Conservation (phyloP, 768 basidiomycete genomes). For the Tricholoma furcatifolium region DNA sequence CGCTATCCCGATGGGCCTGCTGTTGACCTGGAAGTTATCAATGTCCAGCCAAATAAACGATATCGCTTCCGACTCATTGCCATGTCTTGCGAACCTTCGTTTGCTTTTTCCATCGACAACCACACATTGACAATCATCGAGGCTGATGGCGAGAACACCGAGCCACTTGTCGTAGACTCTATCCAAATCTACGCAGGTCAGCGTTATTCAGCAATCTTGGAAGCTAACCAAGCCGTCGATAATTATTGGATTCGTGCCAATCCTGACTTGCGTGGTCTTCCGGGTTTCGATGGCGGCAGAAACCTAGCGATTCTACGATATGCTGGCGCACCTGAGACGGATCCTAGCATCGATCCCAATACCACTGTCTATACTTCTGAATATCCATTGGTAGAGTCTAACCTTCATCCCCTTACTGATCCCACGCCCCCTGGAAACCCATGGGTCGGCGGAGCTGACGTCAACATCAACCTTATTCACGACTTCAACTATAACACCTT, state of each 20-base stretch:
- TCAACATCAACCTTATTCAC: conserved; percentile 29
- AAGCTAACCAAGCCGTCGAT: conserved; percentile 40
- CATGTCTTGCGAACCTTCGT: conserved; percentile 2
- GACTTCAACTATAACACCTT: conserved; percentile 20
- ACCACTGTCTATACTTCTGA: conserved; percentile 24
- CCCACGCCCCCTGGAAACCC: conserved; percentile 31
- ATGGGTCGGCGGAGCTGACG: conserved; percentile 36
- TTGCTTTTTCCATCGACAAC: background rate
- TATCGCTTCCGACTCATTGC: conserved; percentile 3
- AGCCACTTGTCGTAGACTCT: conserved; percentile 41
- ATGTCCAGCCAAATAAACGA: background rate
- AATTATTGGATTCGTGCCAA: conserved; percentile 52
- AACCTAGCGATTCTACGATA: conserved; percentile 55
- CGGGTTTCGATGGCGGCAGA: conserved; percentile 32
- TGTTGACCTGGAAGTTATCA: background rate
- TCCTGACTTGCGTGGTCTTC: conserved; percentile 17
- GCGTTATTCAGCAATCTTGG: conserved; percentile 36
- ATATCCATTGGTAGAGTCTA: conserved; percentile 33
- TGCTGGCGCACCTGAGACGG: conserved; percentile 35
- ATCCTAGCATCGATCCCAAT: conserved; percentile 28
- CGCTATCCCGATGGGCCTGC: background rate
- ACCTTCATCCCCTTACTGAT: conserved; percentile 31
- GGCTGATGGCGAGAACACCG: conserved; percentile 41
- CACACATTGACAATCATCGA: conserved; percentile 44
- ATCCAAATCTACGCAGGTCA: conserved; percentile 39